These are phyloP conservation scores for Pythium utonaiense DNA, from an alignment of 352 stramenopile species.

Conservation along the genomic window DNA sequence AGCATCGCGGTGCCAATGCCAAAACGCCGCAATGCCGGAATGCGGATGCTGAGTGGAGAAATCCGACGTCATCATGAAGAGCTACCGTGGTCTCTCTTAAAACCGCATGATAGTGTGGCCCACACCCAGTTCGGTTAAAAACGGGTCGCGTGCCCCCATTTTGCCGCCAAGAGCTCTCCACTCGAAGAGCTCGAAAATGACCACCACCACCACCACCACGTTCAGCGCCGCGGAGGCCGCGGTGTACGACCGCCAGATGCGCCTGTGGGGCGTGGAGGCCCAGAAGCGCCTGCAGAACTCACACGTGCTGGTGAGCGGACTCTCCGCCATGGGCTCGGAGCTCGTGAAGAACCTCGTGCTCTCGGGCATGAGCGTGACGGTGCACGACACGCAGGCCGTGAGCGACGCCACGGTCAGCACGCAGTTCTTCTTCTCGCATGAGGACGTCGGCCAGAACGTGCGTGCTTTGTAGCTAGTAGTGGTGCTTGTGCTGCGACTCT, in stretches of 20 bases:
- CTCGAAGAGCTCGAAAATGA: constrained; percentile 9
- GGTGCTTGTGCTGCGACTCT: constrained; percentile 7
- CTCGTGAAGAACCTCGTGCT: constrained; percentile 98
- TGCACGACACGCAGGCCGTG: constrained; percentile 83
- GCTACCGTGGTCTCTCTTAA: constrained; percentile 2
- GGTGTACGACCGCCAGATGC: constrained; percentile 98
- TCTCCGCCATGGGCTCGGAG: constrained; percentile 86
- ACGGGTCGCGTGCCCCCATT: background rate
- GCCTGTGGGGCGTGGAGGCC: constrained; percentile 97
- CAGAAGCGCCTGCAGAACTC: constrained; percentile 91
- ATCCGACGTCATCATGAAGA: constrained; percentile 8
- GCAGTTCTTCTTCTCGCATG: constrained; percentile 84
- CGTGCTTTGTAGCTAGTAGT: constrained; percentile 5
- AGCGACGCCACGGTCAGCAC: constrained; percentile 42
- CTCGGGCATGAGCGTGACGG: constrained; percentile 91
- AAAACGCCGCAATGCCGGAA: background rate
- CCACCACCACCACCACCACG: constrained; percentile 21
- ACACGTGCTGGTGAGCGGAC: constrained; percentile 85
- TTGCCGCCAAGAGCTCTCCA: background rate
- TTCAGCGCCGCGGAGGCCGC: constrained; percentile 88
- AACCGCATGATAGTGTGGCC: constrained; percentile 2
- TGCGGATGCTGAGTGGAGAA: background rate
- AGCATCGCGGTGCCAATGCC: constrained; percentile 7
- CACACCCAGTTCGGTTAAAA: constrained; percentile 6
- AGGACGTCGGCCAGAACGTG: constrained; percentile 77